phyloP scores from a whole-genome alignment of 2,329 filamentous ascomycete species.

The Beauveria sp. region DNA sequence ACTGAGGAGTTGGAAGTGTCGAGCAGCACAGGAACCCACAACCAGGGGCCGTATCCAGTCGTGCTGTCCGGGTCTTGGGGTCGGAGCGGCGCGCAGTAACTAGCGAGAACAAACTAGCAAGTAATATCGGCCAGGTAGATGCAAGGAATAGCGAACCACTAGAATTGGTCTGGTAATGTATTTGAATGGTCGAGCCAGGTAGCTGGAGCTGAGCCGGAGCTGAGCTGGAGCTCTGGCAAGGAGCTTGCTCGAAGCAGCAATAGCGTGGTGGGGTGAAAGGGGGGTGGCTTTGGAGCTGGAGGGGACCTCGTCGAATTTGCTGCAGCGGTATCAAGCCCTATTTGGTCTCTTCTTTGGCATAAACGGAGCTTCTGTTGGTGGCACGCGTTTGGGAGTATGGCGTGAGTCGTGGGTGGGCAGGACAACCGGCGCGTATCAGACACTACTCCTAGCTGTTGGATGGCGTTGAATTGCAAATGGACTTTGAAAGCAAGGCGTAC shows the following conservation, averaged over 20 bases:
- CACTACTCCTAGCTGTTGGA: not conserved
- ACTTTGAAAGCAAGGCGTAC: not conserved
- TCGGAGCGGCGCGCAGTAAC: not conserved
- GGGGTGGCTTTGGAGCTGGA: slow-evolving; percentile 9
- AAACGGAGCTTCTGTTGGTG: not conserved
- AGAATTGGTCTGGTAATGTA: not conserved
- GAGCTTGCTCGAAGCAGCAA: slow-evolving; percentile 7
- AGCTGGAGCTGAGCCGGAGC: slow-evolving; percentile 1
- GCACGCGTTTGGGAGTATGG: not conserved
- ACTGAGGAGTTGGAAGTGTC: not conserved
- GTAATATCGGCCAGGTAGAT: not conserved
- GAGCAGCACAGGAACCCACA: not conserved
- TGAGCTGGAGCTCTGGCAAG: not conserved
- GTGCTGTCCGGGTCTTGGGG: not conserved
- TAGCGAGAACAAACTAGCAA: not conserved
- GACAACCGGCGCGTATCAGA: not conserved
- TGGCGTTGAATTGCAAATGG: not conserved
- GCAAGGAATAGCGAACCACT: not conserved
- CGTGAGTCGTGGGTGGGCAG: not conserved
- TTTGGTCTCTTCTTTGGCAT: not conserved
- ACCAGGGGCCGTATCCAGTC: not conserved
- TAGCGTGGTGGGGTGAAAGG: slow-evolving; percentile 10
- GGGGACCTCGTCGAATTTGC: slow-evolving; percentile 4
- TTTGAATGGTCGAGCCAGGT: slow-evolving; percentile 8
- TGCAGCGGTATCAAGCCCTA: not conserved